Base-by-base conservation (phyloP, 2,329 filamentous ascomycete species). In the Apiospora sp. region DNA sequence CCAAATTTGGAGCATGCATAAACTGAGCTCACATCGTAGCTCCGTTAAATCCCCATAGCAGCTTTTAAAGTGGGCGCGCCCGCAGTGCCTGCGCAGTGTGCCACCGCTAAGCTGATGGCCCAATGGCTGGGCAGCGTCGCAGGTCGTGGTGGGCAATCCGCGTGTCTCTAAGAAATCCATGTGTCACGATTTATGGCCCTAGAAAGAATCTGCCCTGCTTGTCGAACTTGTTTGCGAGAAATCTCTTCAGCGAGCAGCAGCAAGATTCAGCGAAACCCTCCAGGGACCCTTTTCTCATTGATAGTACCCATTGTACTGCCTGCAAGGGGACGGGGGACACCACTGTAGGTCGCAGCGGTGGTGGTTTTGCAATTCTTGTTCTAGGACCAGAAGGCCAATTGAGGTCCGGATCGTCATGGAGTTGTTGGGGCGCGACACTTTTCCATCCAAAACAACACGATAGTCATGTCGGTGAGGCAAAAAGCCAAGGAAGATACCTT, bases 181-280 rank as follows among this genome's bases (percentile, higher is more conserved):
- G 58, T 64, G 58, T 64, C 58, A 64, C 58, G 58, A 64, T 64
- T 64, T 64, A 64, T 64, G 58, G 58, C 58, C 34, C 58, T 41
- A 41, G 58, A 64, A 41, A 64, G 58, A 41, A 41, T 64, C 58
- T 64, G 58, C 46, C 46, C 22, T 22, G 46, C 6, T 22, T 46
- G 19, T 16, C 44, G 5, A 43, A 13, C 44, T 48, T 22, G 46
- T 30, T n/a, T 64, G 58, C 34, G n/a, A 64, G 58, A 64, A 64
- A 64, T 64, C 58, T 64, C 58, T 64, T 64, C 58, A 64, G 58
- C 58, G n/a, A 41, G 8, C 16, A 30, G 14, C 37, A 10, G 27
- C 51, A 19, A 48, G 46, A 22, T 10, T 48, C 37, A 41, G 27
- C 51, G 6, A 48, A 22, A 0, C 5, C 22, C 19, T 58, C 14